phyloP scores from a whole-genome alignment of 2,329 filamentous ascomycete genomes.

The Cercospora sesami region DNA sequence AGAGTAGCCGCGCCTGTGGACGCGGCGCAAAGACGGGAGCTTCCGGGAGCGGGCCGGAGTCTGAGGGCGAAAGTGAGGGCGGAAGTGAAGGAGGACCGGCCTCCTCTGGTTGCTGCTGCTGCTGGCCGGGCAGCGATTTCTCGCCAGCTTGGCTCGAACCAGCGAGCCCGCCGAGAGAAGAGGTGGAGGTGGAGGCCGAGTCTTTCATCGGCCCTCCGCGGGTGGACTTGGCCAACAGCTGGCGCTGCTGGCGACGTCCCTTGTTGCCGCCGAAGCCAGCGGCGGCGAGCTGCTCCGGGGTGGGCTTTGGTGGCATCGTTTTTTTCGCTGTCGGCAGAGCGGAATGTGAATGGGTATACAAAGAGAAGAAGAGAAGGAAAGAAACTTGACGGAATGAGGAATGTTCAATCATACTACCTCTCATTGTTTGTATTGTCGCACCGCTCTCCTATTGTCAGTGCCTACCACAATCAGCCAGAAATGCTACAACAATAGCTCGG shows the following conservation, averaged over 20 bases:
- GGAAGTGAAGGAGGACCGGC: background rate
- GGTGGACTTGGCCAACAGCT: background rate
- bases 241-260: background rate
- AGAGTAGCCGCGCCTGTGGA: background rate
- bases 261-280: conserved; percentile 2
- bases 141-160: background rate
- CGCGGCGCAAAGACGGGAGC: background rate
- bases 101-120: background rate
- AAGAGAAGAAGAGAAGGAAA: conserved; percentile 4
- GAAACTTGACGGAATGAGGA: background rate
- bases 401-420: conserved; percentile 6
- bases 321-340: background rate
- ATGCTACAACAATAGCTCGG: background rate
- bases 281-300: background rate
- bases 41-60: background rate
- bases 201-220: background rate
- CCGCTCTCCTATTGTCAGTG: background rate
- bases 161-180: background rate
- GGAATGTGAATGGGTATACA: background rate
- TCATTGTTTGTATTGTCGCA: background rate
- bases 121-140: background rate
- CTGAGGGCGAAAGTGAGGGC: background rate
- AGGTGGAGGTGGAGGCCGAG: background rate
- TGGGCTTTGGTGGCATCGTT: background rate
- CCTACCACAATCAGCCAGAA: background rate